A percentile compares a stretch with the other conserved stretches of the same genome.
phyloP scores from a whole-genome alignment of 2,329 filamentous ascomycete species.

The Dothistroma septosporum region DNA sequence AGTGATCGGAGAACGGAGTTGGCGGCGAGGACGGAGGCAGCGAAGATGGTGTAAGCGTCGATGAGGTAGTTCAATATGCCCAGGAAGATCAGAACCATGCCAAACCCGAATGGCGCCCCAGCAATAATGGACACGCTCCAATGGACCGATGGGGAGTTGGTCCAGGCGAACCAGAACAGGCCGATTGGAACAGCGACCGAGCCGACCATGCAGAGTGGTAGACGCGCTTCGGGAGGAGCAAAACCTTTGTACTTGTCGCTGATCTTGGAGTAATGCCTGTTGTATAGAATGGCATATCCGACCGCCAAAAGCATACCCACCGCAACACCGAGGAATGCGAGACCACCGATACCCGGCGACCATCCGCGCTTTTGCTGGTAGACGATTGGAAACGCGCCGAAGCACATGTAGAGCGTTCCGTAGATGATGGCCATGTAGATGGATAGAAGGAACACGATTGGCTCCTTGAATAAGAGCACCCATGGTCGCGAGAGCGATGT shows the following conservation, averaged over 20 bases:
- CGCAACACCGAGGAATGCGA: constrained; percentile 65
- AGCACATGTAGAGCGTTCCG: constrained; percentile 46
- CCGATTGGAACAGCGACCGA: constrained; percentile 59
- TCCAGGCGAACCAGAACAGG: constrained; percentile 68
- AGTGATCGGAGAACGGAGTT: constrained; percentile 77
- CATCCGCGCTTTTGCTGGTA: constrained; percentile 59
- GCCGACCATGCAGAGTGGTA: constrained; percentile 60
- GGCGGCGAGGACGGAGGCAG: constrained; percentile 65
- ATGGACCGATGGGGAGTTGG: constrained; percentile 53
- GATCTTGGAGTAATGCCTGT: constrained; percentile 51
- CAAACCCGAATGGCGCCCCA: constrained; percentile 53
- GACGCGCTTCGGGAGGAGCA: constrained; percentile 62
- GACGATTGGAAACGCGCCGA: constrained; percentile 53
- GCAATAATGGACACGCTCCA: constrained; percentile 53
- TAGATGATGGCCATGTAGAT: constrained; percentile 49
- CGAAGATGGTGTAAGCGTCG: constrained; percentile 62
- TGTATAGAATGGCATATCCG: constrained; percentile 50
- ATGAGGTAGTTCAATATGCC: constrained; percentile 63
- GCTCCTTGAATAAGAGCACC: constrained; percentile 55
- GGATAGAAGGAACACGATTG: constrained; percentile 46
- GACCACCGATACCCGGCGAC: constrained; percentile 55
- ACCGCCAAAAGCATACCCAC: constrained; percentile 62
- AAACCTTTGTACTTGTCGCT: constrained; percentile 48
- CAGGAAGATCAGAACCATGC: constrained; percentile 65
- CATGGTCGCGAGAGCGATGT: constrained; percentile 60